Evolutionary conservation across 192 early-diverging fungal genomes (phyloP), one percentile per base, ranked within the genome.

Genomic region (Coemansia sp.): DNA sequence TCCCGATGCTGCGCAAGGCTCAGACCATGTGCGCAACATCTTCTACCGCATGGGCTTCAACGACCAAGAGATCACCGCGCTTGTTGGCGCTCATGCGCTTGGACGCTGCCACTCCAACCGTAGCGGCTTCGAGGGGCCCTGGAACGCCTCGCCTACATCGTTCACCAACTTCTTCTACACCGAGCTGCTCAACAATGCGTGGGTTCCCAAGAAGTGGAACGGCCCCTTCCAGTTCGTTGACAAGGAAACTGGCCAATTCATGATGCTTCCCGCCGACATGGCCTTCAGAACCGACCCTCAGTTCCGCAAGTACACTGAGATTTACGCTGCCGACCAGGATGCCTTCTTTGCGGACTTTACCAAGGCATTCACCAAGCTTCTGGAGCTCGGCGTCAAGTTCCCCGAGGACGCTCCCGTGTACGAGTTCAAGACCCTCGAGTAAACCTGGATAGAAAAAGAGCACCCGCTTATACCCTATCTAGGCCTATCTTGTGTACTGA

Each of bases 321-420:
- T 86, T 43, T 98, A 98, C 71, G 94, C 94, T 56, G 88, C 91
- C 70, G 92, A 95, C 79, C 72, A 89, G 58, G 83, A 90, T 20
- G 78, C 84, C 58, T 98, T 93, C 89, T 97, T 93, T 85, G 85
- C 84, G 30, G 96, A 98, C 85, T 98, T 98, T 81, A 71, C 92
- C 53, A 83, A 79, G 48, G 94, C 87, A 8, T 94, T 92, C 56
- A 67, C 78, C 66, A 98, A 95, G 86, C 86, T 98, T 31, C 79
- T 91, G 53, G 94, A 96, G 76, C 84, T 95, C 34, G 95, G 95
- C 72, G 88, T 92, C 34, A 70, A 84, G 59, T 89, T 88, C 73
- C 86, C 86, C 7, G 85, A 85, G 31, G 83, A 90, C 56, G 78
- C 88, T 40, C 88, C 86, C 42, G 85, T 86, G 25, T 89, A 90